Base-by-base conservation (phyloP, 2,329 filamentous ascomycete species). In the Penicillium sp. region DNA sequence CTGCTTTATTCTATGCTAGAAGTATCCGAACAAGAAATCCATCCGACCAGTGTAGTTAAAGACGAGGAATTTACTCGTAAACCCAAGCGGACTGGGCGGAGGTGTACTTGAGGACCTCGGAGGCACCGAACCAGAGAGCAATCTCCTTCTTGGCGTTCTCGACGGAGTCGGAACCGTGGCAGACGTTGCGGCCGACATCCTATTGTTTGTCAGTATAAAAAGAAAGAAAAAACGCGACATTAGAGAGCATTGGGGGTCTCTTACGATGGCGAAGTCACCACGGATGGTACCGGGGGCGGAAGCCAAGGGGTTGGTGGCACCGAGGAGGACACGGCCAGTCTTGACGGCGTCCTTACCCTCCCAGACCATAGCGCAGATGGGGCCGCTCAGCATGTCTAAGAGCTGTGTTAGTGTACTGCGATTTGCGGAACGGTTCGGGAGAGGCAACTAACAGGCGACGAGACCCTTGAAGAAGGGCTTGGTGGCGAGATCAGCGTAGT, bases 141-240 rank as follows among this genome's bases (percentile, higher is more conserved):
- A 99, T 99, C 86, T 99, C 94, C 90, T 97, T 97, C 89, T 97
- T 87, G 82, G 94, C 94, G 84, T 87, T 96, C 88, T 99, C 94
- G 81, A 99, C 93, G 78, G 85, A 88, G 86, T 99, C 94, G 81
- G 92, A 97, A 78, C 94, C 94, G 88, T 99, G 94, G 90, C 93
- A 97, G 83, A 97, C 92, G 86, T 99, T 99, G 80, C 93, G 91
- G 82, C 94, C 94, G 77, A 92, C 89, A 73, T 91, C 88, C 81
- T 82, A 29, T 53, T 55, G 60, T 49, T 49, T 55, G 61, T 67
- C 33, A 66, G 61, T 54, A 53, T 44, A 36, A 19, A 13, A 23
- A 23, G 21, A 23, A 23, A 36, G 29, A 13, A 36, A 35, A 1
- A 10, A 19, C 36, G 19, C 23, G 19, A 35, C 21, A 17, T 4